Evolutionary conservation across 2,329 filamentous ascomycete genomes (phyloP), one percentile per base, ranked within the genome.

Genomic region (Helminthosporium solani): DNA sequence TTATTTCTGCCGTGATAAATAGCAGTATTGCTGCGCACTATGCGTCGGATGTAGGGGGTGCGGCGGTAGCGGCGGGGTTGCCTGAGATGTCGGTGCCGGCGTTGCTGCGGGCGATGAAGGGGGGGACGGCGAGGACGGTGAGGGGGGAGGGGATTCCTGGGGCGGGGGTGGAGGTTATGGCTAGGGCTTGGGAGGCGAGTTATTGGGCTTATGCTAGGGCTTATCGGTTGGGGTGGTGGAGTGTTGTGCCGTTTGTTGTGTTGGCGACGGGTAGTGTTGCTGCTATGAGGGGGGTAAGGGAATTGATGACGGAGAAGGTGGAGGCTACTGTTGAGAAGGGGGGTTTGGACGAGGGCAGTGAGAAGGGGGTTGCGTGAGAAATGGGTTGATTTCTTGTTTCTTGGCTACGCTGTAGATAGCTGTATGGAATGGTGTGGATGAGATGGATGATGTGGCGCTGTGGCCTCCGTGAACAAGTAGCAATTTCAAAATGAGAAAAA

Each of bases 291-390:
- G 63, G 62, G 3, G 57, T 65, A 9, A 58, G 54, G 27, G 49
- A 61, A 8, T 33, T 65, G 9, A 65, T 65, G 61, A 65, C 61
- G 2, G 62, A 65, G 45, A 57, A 54, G 43, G 62, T 68, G 1
- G 63, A 68, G 21, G 64, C 63, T 27, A 66, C 58, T 7, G 61
- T 68, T 33, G 64, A 67, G 50, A 42, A 40, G 7, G 51, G 53
- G 9, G 48, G 28, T 7, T 42, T 46, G 23, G 54, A 58, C 21
- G 56, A 58, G 14, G 41, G 18, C 15, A 36, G 12, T 9, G 36
- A 27, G 21, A 39, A 39, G 21, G 20, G 14, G 8, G 15, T 28
- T n/a, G 27, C 11, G 9, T 33, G 27, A 41, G 14, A 5, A 25
- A 25, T n/a, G n/a, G n/a, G n/a, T n/a, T n/a, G n/a, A n/a, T n/a